Conservation (phyloP, 2,329 filamentous ascomycete genomes). For the Cercospora sojina region DNA sequence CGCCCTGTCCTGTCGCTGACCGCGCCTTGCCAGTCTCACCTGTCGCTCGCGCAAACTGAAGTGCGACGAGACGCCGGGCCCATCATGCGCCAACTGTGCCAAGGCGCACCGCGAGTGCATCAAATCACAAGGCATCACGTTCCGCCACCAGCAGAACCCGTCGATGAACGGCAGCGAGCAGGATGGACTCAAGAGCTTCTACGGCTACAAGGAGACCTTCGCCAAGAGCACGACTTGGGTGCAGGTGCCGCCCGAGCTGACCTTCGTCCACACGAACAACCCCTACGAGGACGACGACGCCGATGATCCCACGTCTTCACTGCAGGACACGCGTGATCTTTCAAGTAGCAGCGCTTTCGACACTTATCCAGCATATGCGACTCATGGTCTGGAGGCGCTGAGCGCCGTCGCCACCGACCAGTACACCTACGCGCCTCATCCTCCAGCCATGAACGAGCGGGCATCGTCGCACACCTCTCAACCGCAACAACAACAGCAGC, state of each 20-base stretch:
- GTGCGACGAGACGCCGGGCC: conserved; percentile 60
- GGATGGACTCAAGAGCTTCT: conserved; percentile 58
- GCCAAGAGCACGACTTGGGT: conserved; percentile 61
- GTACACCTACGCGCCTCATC: conserved; percentile 39
- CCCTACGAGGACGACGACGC: conserved; percentile 54
- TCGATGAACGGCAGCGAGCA: conserved; percentile 59
- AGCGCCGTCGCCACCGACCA: conserved; percentile 53
- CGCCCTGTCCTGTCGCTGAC: background rate
- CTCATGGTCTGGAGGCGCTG: conserved; percentile 55
- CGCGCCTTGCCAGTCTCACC: background rate
- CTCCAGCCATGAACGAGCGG: conserved; percentile 31
- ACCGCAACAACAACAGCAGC: conserved; percentile 25
- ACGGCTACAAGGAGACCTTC: conserved; percentile 66
- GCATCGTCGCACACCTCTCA: conserved; percentile 22
- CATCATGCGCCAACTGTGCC: conserved; percentile 60
- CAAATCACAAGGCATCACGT: conserved; percentile 62
- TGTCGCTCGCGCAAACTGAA: conserved; percentile 51
- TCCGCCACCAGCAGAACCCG: conserved; percentile 68
- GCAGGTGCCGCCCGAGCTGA: conserved; percentile 60
- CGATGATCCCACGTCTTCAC: conserved; percentile 9
- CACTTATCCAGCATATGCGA: conserved; percentile 34
- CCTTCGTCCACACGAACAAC: conserved; percentile 62
- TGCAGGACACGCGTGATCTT: background rate
- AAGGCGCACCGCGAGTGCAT: conserved; percentile 62
- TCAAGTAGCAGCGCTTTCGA: conserved; percentile 7